Evolutionary conservation across 495 filamentous ascomycete genomes (phyloP).

Genomic region (Tuber borchii): DNA sequence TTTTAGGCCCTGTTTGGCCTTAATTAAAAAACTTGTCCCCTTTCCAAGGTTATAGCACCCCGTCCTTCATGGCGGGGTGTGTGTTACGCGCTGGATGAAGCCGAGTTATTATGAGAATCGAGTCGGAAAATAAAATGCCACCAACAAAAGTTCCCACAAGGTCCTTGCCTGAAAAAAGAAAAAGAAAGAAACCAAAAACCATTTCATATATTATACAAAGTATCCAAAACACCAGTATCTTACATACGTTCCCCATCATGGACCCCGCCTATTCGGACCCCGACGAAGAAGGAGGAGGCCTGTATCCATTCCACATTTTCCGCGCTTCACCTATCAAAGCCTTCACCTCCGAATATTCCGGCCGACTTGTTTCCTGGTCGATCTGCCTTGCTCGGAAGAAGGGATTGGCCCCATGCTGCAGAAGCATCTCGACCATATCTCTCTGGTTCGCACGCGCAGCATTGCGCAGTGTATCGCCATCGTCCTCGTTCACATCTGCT

Average conservation of each 20-base stretch:
- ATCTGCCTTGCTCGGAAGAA: not conserved
- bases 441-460: not conserved
- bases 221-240: not conserved
- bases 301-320: not conserved
- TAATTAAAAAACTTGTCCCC: too few relatives aligned
- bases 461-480: not conserved
- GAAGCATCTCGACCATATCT: not conserved
- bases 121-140: not conserved
- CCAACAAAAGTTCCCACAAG: not conserved
- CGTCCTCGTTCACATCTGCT: constrained; percentile 9
- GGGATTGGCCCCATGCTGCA: not conserved
- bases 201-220: not conserved
- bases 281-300: not conserved
- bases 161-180: not conserved
- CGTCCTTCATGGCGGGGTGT: too few relatives aligned
- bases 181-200: not conserved
- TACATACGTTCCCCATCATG: not conserved
- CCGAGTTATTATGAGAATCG: too few relatives aligned
- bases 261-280: not conserved
- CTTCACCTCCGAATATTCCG: not conserved
- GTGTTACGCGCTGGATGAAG: too few relatives aligned
- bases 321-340: not conserved
- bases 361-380: not conserved
- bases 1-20: too few relatives aligned
- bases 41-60: too few relatives aligned